These are phyloP conservation scores for Oryza glumipatula DNA, from an alignment of 176 grass and related monocot genomes.

Conservation along the genomic window DNA sequence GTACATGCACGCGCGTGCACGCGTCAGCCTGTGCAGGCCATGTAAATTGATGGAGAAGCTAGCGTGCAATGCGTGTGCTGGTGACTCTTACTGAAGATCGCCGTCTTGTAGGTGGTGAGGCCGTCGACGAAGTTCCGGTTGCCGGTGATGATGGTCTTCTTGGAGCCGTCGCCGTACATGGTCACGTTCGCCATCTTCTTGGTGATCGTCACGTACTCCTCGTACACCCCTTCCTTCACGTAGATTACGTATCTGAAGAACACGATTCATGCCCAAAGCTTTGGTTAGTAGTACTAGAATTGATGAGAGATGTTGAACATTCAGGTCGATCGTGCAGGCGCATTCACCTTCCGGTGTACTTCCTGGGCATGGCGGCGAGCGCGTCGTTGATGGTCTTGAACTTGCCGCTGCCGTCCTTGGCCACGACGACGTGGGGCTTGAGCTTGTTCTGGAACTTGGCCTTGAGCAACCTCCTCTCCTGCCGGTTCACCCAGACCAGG, in stretches of 20 bases:
- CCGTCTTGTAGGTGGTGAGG: slow-evolving; percentile 61
- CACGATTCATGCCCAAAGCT: background rate
- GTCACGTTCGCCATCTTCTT: slow-evolving; percentile 55
- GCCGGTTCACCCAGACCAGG: slow-evolving; percentile 37
- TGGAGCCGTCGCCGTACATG: slow-evolving; percentile 61
- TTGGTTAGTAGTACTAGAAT: background rate
- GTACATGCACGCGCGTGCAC: background rate
- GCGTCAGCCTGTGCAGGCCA: background rate
- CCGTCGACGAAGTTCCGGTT: slow-evolving; percentile 60
- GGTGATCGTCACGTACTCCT: slow-evolving; percentile 60
- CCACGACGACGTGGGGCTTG: slow-evolving; percentile 59
- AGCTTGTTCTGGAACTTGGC: slow-evolving; percentile 42
- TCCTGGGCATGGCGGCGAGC: slow-evolving; percentile 56
- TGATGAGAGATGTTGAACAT: background rate
- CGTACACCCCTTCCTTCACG: slow-evolving; percentile 67
- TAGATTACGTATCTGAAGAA: slow-evolving; percentile 61
- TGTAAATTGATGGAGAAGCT: background rate
- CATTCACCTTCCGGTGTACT: slow-evolving; percentile 53
- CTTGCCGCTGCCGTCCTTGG: slow-evolving; percentile 79
- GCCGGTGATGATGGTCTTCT: slow-evolving; percentile 56
- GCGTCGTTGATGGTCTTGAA: slow-evolving; percentile 88
- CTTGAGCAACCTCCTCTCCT: slow-evolving; percentile 50
- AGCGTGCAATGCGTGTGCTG: too few species aligned
- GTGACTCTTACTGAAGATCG: slow-evolving; percentile 61
- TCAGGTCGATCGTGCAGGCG: background rate